Percentiles rank a stretch among this genome's conserved stretches.
Conservation (phyloP, 2,329 filamentous ascomycete species). For the Nemania sp. region DNA sequence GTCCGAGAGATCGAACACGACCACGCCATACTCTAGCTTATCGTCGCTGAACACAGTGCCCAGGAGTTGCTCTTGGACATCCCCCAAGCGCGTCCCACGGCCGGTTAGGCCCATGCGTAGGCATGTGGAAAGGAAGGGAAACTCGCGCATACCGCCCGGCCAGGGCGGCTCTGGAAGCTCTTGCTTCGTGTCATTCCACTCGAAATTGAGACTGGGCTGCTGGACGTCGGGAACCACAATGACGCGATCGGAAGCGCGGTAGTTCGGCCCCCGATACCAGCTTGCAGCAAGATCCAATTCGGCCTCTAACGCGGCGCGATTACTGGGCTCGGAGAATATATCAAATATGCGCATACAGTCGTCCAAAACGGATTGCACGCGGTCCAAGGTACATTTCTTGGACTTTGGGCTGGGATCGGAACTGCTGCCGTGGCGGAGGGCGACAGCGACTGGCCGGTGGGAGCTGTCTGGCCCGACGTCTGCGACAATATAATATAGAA, state of each 20-base stretch:
- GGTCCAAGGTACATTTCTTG: background rate
- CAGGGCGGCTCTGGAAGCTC: background rate
- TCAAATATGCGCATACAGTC: background rate
- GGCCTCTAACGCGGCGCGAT: background rate
- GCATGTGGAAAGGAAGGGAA: background rate
- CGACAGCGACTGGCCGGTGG: background rate
- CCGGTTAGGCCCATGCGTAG: background rate
- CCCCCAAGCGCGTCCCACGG: background rate
- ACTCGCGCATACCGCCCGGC: background rate
- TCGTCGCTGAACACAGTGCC: background rate
- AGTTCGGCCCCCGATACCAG: background rate
- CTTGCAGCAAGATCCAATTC: background rate
- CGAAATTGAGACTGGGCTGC: background rate
- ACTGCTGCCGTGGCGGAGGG: background rate
- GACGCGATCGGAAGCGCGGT: background rate
- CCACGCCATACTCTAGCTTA: background rate
- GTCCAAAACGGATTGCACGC: background rate
- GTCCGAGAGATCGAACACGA: background rate
- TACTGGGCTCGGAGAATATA: background rate
- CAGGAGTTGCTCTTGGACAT: background rate
- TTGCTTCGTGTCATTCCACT: background rate
- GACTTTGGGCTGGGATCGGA: background rate
- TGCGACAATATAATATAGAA: background rate
- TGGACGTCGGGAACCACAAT: background rate
- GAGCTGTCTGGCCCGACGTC: background rate